Conservation (phyloP, 2,329 filamentous ascomycete genomes). For the Geosmithia putterillii region DNA sequence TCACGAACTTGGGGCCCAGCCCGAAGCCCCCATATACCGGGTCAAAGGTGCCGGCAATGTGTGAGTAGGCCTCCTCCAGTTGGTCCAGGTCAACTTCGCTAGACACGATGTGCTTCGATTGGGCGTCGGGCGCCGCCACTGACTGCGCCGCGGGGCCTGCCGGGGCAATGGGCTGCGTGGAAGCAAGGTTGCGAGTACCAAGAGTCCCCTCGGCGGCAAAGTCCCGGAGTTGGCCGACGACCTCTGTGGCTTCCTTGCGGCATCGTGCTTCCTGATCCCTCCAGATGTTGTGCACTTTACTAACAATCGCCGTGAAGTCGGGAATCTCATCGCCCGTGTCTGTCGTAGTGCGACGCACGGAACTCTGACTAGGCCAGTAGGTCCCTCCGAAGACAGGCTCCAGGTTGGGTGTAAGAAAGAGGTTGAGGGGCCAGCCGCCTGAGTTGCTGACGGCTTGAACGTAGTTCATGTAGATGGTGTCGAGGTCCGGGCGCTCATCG, state of each 20-base stretch:
- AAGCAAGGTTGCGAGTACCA: slow-evolving; percentile 24
- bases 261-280: slow-evolving; percentile 72
- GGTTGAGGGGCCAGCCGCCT: slow-evolving; percentile 89
- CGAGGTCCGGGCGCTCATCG: slow-evolving; percentile 87
- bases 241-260: slow-evolving; percentile 70
- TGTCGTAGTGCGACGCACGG: slow-evolving; percentile 23
- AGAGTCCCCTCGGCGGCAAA: slow-evolving; percentile 83
- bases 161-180: slow-evolving; percentile 14
- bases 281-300: slow-evolving; percentile 69
- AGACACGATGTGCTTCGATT: not conserved
- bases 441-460: slow-evolving; percentile 83
- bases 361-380: slow-evolving; percentile 80
- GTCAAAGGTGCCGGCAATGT: slow-evolving; percentile 76
- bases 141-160: slow-evolving; percentile 11
- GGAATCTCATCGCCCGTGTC: slow-evolving; percentile 44
- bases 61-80: slow-evolving; percentile 75
- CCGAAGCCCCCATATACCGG: slow-evolving; percentile 69
- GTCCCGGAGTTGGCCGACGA: slow-evolving; percentile 66
- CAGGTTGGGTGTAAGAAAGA: slow-evolving; percentile 89
- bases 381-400: slow-evolving; percentile 93
- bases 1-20: slow-evolving; percentile 76
- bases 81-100: slow-evolving; percentile 80
- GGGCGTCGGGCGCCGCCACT: slow-evolving; percentile 24
- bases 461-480: slow-evolving; percentile 97
- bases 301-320: slow-evolving; percentile 73